A percentile compares a stretch with the other conserved stretches of the same genome.
Evolutionary conservation across 1,284 basidiomycete species (phyloP).

Genomic region (Moesziomyces globuligerus): DNA sequence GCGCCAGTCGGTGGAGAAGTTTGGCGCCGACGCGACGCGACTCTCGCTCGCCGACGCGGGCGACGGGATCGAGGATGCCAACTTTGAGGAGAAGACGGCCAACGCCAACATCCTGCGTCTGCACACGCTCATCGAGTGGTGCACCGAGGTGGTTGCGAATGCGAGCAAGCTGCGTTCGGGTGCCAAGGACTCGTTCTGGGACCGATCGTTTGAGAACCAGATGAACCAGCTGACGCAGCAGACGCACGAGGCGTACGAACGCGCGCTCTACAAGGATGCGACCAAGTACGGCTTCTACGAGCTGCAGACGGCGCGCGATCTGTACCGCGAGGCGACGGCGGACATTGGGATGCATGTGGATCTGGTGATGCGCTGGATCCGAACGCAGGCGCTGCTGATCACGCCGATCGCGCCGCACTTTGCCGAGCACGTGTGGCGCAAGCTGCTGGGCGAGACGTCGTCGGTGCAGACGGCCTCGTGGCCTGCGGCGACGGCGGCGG

Average conservation of each 20-base stretch:
- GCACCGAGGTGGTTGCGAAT: conserved; percentile 79
- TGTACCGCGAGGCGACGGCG: conserved; percentile 91
- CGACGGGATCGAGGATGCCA: conserved; percentile 95
- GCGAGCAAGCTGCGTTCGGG: conserved; percentile 76
- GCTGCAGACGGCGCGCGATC: conserved; percentile 88
- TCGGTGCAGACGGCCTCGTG: conserved; percentile 85
- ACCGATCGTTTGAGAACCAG: conserved; percentile 90
- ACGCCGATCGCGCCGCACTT: conserved; percentile 94
- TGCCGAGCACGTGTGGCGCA: conserved; percentile 86
- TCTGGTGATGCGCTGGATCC: conserved; percentile 81
- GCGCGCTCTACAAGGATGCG: conserved; percentile 94
- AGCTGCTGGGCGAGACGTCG: conserved; percentile 77
- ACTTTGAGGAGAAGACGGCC: conserved; percentile 98
- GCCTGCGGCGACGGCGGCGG: conserved; percentile 73
- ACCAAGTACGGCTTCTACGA: conserved; percentile 97
- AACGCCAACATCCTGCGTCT: conserved; percentile 96
- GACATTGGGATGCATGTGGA: conserved; percentile 86
- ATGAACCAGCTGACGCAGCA: conserved; percentile 84
- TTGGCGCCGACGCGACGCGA: conserved; percentile 91
- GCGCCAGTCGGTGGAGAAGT: conserved; percentile 71
- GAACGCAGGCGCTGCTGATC: conserved; percentile 80
- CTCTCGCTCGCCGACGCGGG: conserved; percentile 94
- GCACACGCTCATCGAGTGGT: conserved; percentile 91
- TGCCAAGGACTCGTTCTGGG: conserved; percentile 69
- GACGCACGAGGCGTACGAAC: conserved; percentile 73